Conservation (phyloP, 2,329 filamentous ascomycete species). For the Aspergillus tamarii region DNA sequence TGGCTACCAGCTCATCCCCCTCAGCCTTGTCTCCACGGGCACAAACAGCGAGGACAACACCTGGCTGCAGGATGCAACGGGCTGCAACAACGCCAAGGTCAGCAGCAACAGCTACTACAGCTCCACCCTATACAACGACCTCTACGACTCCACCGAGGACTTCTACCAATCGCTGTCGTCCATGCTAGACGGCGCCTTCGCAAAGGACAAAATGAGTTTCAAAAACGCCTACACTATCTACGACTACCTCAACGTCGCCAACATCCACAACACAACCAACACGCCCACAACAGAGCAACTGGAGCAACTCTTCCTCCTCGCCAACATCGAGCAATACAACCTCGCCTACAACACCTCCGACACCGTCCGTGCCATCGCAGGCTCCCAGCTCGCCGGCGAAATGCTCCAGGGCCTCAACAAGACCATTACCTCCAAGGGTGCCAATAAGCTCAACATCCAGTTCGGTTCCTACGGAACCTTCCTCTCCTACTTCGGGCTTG, state of each 20-base stretch:
- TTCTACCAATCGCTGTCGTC: slow-evolving; percentile 59
- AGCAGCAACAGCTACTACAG: slow-evolving; percentile 64
- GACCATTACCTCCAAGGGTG: slow-evolving; percentile 38
- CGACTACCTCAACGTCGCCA: slow-evolving; percentile 65
- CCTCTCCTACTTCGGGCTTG: slow-evolving; percentile 62
- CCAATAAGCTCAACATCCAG: slow-evolving; percentile 50
- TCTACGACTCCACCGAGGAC: slow-evolving; percentile 53
- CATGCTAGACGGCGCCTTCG: slow-evolving; percentile 57
- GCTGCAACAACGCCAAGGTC: slow-evolving; percentile 57
- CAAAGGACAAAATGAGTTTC: slow-evolving; percentile 53
- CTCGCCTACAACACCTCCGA: slow-evolving; percentile 71
- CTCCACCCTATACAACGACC: slow-evolving; percentile 52
- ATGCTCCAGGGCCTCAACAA: slow-evolving; percentile 51
- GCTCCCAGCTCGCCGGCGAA: slow-evolving; percentile 66
- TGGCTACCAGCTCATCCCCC: slow-evolving; percentile 83
- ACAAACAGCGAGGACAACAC: slow-evolving; percentile 61
- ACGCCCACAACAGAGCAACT: slow-evolving; percentile 61
- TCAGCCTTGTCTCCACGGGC: slow-evolving; percentile 64
- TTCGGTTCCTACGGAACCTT: slow-evolving; percentile 63
- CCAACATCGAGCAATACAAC: slow-evolving; percentile 76
- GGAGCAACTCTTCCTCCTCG: slow-evolving; percentile 67
- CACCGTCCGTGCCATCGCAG: slow-evolving; percentile 49
- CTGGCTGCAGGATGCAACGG: slow-evolving; percentile 62
- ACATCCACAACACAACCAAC: slow-evolving; percentile 62
- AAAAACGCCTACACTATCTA: slow-evolving; percentile 70